A percentile compares a stretch with the other conserved stretches of the same genome.
Conservation (phyloP, 2,329 filamentous ascomycete genomes). For the Colletotrichum sp. region DNA sequence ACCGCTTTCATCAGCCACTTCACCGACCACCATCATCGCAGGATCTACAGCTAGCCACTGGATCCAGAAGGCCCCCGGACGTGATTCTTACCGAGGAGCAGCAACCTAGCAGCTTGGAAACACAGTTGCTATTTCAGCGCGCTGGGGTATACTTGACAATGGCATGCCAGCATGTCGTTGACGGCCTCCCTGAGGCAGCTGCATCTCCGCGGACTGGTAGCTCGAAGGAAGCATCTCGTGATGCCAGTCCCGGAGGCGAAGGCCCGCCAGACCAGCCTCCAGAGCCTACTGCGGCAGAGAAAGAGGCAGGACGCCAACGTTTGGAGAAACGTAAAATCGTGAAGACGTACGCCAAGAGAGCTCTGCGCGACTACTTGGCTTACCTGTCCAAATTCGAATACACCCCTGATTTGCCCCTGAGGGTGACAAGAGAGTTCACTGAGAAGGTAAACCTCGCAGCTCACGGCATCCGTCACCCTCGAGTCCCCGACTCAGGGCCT, state of each 20-base stretch:
- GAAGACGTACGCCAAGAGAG: conserved; percentile 76
- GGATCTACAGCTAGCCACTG: conserved; percentile 46
- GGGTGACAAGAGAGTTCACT: conserved; percentile 61
- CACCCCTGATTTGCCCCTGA: conserved; percentile 70
- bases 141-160: conserved; percentile 75
- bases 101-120: conserved; percentile 77
- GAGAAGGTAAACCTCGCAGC: conserved; percentile 63
- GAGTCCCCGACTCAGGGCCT: conserved; percentile 23
- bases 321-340: conserved; percentile 68
- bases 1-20: conserved; percentile 57
- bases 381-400: conserved; percentile 81
- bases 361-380: conserved; percentile 74
- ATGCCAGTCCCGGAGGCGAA: background rate
- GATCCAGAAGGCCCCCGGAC: conserved; percentile 34
- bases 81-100: conserved; percentile 43
- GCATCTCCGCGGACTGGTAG: background rate
- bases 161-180: conserved; percentile 69
- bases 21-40: conserved; percentile 52
- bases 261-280: background rate
- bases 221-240: background rate
- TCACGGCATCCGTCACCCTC: conserved; percentile 48
- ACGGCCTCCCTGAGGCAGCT: conserved; percentile 47
- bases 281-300: conserved; percentile 45
- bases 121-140: conserved; percentile 78
- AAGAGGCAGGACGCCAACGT: conserved; percentile 40